phyloP scores from a whole-genome alignment of 1,284 basidiomycete genomes.

The Tilletiaria anomala region DNA sequence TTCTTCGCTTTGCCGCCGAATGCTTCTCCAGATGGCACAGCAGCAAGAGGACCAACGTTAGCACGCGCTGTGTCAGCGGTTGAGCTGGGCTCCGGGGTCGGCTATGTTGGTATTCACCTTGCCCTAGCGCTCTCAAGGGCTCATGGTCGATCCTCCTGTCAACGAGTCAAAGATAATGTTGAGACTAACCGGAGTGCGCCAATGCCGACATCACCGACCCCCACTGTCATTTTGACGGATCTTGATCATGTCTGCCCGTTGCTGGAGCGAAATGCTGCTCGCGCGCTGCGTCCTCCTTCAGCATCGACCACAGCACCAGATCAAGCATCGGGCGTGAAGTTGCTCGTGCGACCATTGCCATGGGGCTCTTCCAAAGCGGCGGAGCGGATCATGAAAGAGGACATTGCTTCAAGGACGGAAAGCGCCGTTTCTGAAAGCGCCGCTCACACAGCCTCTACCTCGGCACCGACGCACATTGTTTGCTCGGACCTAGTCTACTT shows the following conservation, averaged over 20 bases:
- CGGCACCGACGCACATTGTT: slow-evolving; percentile 16
- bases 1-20: slow-evolving; percentile 5
- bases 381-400: neutral
- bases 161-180: too few species aligned
- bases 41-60: too few species aligned
- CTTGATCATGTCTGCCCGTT: slow-evolving; percentile 29
- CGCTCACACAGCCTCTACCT: neutral
- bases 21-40: too few species aligned
- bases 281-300: too few species aligned
- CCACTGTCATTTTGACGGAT: slow-evolving; percentile 27
- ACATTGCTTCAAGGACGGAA: too few species aligned
- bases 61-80: slow-evolving; percentile 11
- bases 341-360: too few species aligned
- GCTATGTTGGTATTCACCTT: slow-evolving; percentile 30
- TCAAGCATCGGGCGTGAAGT: too few species aligned
- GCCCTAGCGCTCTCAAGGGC: slow-evolving; percentile 10
- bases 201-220: neutral
- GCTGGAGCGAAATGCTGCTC: slow-evolving; percentile 22
- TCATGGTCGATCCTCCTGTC: too few species aligned
- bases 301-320: too few species aligned
- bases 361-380: slow-evolving; percentile 1
- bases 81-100: slow-evolving; percentile 35
- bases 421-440: too few species aligned
- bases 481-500: slow-evolving; percentile 39
- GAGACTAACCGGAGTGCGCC: neutral